Percentiles rank a stretch among this genome's conserved stretches.
These are phyloP conservation scores for Metschnikowia reukaufii DNA, from an alignment of 805 yeast genomes.

Conservation along the genomic window DNA sequence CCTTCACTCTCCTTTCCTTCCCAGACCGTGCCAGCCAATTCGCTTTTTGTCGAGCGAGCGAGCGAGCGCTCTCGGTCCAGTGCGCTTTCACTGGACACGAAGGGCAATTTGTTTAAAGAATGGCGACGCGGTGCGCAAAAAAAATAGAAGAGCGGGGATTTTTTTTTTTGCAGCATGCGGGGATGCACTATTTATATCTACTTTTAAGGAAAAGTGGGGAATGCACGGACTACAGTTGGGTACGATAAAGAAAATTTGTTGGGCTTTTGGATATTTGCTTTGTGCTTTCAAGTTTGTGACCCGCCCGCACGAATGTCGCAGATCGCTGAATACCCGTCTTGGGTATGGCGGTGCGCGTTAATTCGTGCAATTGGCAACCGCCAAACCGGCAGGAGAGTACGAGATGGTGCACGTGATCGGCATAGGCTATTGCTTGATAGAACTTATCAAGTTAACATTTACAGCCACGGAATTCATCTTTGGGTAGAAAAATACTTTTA, in stretches of 20 bases:
- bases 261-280: too few species aligned
- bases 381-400: neutral
- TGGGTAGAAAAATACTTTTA: too few species aligned
- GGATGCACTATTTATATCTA: neutral
- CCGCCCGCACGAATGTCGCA: slow-evolving; percentile 3
- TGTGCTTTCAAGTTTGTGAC: too few species aligned
- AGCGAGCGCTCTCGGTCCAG: slow-evolving; percentile 19
- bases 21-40: slow-evolving; percentile 13
- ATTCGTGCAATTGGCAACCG: neutral
- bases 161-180: neutral
- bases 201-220: neutral
- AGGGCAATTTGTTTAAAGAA: neutral
- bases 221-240: neutral
- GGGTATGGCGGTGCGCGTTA: neutral
- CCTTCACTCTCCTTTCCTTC: slow-evolving; percentile 17
- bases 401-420: too few species aligned
- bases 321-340: neutral
- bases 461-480: too few species aligned
- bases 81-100: slow-evolving; percentile 14
- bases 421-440: too few species aligned
- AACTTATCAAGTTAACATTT: too few species aligned
- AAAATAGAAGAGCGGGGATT: neutral
- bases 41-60: slow-evolving; percentile 19
- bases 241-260: too few species aligned
- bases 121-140: slow-evolving; percentile 9